Conservation (phyloP, 2,329 filamentous ascomycete species). For the Fusarium virguliforme region DNA sequence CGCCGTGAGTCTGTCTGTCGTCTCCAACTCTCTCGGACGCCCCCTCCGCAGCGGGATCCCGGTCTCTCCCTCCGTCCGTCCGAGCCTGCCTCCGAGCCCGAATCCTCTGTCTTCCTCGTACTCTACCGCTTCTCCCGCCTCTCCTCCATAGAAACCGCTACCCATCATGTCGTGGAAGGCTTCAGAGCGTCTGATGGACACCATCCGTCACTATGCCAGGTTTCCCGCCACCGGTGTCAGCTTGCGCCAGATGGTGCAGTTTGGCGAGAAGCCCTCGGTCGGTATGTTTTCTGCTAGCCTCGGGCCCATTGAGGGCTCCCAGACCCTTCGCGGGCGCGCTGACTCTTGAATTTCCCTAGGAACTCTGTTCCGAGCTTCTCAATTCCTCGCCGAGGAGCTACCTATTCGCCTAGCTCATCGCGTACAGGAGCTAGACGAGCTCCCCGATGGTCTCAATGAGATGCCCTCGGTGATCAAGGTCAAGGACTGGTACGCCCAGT, state of each 20-base stretch:
- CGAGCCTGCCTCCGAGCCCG: slow-evolving; percentile 49
- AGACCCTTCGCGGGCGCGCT: slow-evolving; percentile 58
- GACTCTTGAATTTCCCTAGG: slow-evolving; percentile 66
- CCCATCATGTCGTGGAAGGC: slow-evolving; percentile 91
- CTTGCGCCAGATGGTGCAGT: slow-evolving; percentile 98
- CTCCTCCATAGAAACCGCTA: slow-evolving; percentile 34
- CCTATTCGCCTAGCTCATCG: slow-evolving; percentile 97
- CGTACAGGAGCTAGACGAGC: slow-evolving; percentile 91
- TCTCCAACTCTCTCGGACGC: slow-evolving; percentile 44
- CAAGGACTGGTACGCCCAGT: slow-evolving; percentile 99
- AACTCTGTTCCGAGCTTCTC: slow-evolving; percentile 95
- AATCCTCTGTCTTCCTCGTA: slow-evolving; percentile 26
- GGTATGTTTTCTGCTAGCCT: slow-evolving; percentile 83
- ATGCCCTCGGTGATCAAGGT: slow-evolving; percentile 98
- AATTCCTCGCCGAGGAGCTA: slow-evolving; percentile 98
- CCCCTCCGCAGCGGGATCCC: slow-evolving; percentile 43
- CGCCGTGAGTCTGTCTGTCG: slow-evolving; percentile 48
- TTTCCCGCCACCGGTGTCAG: slow-evolving; percentile 98
- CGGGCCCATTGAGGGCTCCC: slow-evolving; percentile 91
- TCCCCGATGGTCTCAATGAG: slow-evolving; percentile 96
- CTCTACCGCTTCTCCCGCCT: slow-evolving; percentile 18
- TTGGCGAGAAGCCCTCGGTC: slow-evolving; percentile 92
- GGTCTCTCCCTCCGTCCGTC: slow-evolving; percentile 49
- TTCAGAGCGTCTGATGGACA: slow-evolving; percentile 92
- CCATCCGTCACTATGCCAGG: slow-evolving; percentile 96